These are phyloP conservation scores for Akanthomyces lecanii DNA, from an alignment of 2,329 filamentous ascomycete species.

Conservation along the genomic window DNA sequence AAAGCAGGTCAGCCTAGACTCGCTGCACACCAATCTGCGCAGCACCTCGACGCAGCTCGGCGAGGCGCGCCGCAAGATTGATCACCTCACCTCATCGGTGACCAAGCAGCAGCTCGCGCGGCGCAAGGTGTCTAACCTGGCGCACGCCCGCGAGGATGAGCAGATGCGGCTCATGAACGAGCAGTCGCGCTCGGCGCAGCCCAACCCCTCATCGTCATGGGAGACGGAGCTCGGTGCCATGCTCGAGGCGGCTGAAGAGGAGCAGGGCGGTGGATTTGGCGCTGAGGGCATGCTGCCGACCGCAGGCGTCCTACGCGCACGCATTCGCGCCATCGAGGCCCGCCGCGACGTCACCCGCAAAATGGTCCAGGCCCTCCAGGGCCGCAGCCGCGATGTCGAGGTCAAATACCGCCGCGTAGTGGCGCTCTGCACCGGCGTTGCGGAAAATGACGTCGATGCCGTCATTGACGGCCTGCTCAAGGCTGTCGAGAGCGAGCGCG, in stretches of 20 bases:
- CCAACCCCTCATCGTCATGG: slow-evolving; percentile 47
- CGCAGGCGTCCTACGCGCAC: slow-evolving; percentile 58
- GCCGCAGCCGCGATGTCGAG: slow-evolving; percentile 78
- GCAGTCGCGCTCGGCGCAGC: slow-evolving; percentile 37
- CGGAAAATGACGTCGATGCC: slow-evolving; percentile 73
- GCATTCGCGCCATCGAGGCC: slow-evolving; percentile 64
- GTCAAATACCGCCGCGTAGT: slow-evolving; percentile 86
- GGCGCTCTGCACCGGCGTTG: slow-evolving; percentile 75
- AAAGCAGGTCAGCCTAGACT: slow-evolving; percentile 80
- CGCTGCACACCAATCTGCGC: slow-evolving; percentile 74
- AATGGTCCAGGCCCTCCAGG: slow-evolving; percentile 67
- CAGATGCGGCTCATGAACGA: slow-evolving; percentile 46
- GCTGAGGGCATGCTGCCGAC: slow-evolving; percentile 50
- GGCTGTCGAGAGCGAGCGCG: slow-evolving; percentile 83
- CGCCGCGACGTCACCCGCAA: slow-evolving; percentile 65
- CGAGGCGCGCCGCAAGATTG: slow-evolving; percentile 69
- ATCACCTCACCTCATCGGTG: slow-evolving; percentile 63
- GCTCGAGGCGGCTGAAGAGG: slow-evolving; percentile 40
- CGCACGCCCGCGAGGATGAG: slow-evolving; percentile 68
- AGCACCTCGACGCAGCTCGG: slow-evolving; percentile 74
- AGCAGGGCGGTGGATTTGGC: slow-evolving; percentile 30
- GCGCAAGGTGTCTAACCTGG: slow-evolving; percentile 74
- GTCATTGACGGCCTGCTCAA: slow-evolving; percentile 75
- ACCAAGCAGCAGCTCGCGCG: slow-evolving; percentile 61
- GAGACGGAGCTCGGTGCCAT: slow-evolving; percentile 50